Conservation (phyloP, 768 basidiomycete genomes). For the Pluteus cervinus region DNA sequence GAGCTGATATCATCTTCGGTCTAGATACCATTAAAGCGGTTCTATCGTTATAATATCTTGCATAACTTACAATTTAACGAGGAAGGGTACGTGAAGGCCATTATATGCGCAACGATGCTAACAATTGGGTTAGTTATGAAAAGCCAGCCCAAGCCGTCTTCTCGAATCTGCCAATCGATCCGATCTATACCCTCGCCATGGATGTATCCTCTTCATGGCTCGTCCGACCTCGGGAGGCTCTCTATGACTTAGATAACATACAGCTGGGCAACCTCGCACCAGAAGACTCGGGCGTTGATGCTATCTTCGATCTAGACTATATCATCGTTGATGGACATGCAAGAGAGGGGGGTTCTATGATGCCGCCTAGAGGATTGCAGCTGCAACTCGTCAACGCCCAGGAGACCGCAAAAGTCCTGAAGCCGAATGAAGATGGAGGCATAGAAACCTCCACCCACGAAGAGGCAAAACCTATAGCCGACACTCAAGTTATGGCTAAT, state of each 20-base stretch:
- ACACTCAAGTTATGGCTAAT: constrained; percentile 92
- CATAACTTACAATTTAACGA: constrained; percentile 57
- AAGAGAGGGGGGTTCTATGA: constrained; percentile 56
- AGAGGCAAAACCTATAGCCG: constrained; percentile 62
- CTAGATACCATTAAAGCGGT: constrained; percentile 85
- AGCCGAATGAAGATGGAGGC: too few relatives aligned
- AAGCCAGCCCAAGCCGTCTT: constrained; percentile 56
- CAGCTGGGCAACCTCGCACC: constrained; percentile 64
- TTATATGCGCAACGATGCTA: neutral
- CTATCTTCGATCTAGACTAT: constrained; percentile 84
- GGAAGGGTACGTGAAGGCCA: constrained; percentile 48
- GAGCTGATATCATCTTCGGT: constrained; percentile 1
- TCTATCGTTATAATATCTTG: constrained; percentile 77
- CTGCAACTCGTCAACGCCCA: constrained; percentile 63
- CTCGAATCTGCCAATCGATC: constrained; percentile 68
- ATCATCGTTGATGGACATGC: constrained; percentile 94
- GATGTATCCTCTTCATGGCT: constrained; percentile 92
- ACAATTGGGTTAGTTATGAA: constrained; percentile 44
- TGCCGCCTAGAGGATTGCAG: constrained; percentile 86
- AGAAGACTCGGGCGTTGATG: constrained; percentile 61
- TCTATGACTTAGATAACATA: constrained; percentile 95
- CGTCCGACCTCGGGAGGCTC: constrained; percentile 80
- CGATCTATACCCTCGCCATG: constrained; percentile 92
- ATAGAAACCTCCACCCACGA: too few relatives aligned
- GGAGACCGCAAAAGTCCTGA: too few relatives aligned